Conservation (phyloP, 345 rosid genomes). For the Boechera divaricarpa region DNA sequence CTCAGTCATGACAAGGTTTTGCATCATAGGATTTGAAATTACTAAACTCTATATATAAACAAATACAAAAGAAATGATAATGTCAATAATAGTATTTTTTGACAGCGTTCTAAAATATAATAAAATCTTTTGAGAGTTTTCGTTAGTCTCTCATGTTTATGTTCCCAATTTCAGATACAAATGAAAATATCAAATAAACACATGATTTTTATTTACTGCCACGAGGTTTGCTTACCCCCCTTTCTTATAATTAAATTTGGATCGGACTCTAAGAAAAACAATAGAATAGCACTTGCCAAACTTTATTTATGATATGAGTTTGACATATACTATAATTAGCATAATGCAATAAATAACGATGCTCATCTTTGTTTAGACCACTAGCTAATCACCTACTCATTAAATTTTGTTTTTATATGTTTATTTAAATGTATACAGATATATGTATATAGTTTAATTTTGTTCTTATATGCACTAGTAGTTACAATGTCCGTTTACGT, state of each 20-base stretch:
- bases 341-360: slow-evolving; percentile 22
- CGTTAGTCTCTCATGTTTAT: neutral
- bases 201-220: neutral
- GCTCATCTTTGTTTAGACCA: slow-evolving; percentile 33
- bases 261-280: neutral
- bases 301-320: slow-evolving; percentile 28
- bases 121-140: neutral
- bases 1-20: neutral
- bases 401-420: neutral
- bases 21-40: neutral
- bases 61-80: neutral
- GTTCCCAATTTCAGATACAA: neutral
- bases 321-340: slow-evolving; percentile 33
- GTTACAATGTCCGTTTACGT: slow-evolving; percentile 33
- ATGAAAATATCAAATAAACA: neutral
- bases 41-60: too few species aligned
- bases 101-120: too few species aligned
- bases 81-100: neutral
- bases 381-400: slow-evolving; percentile 39
- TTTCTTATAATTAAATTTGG: neutral
- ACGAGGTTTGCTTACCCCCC: slow-evolving; percentile 4
- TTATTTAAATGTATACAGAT: slow-evolving; percentile 20
- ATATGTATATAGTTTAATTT: slow-evolving; percentile 26
- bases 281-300: slow-evolving; percentile 22
- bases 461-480: slow-evolving; percentile 36